Percentiles rank a stretch among this genome's conserved stretches.
phyloP scores from a whole-genome alignment of 2,329 filamentous ascomycete species.

The Beauveria rudraprayagi region DNA sequence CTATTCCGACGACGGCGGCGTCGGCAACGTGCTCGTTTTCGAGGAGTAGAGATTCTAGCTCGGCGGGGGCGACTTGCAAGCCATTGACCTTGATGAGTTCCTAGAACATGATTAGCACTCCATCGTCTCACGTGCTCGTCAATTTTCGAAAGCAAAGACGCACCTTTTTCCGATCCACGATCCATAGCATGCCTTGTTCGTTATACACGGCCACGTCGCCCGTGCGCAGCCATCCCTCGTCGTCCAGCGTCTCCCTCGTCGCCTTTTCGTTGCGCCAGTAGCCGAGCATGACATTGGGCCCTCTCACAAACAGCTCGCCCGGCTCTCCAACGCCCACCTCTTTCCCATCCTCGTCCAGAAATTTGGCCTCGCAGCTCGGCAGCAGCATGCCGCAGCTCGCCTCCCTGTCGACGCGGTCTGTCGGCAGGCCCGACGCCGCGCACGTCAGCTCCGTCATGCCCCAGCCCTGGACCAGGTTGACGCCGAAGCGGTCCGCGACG shows the following conservation, averaged over 20 bases:
- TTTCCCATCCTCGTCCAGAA: conserved; percentile 44
- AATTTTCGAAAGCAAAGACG: not conserved
- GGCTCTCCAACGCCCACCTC: conserved; percentile 39
- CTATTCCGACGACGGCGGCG: conserved; percentile 46
- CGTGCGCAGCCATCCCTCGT: conserved; percentile 50
- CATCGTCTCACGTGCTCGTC: not conserved
- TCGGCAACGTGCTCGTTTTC: conserved; percentile 45
- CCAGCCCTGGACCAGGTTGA: conserved; percentile 44
- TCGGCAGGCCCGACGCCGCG: conserved; percentile 34
- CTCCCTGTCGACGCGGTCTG: conserved; percentile 24
- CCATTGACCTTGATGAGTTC: conserved; percentile 54
- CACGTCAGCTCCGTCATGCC: conserved; percentile 52
- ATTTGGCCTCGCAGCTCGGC: conserved; percentile 45
- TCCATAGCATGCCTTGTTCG: conserved; percentile 37
- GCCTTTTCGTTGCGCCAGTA: conserved; percentile 51
- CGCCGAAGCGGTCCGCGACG: conserved; percentile 33
- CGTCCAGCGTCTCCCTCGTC: conserved; percentile 40
- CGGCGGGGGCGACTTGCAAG: conserved; percentile 52
- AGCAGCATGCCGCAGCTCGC: conserved; percentile 44
- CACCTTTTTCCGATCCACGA: conserved; percentile 41
- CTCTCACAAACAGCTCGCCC: conserved; percentile 46
- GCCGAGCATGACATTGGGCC: conserved; percentile 49
- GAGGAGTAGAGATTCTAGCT: conserved; percentile 44
- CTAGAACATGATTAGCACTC: conserved; percentile 22
- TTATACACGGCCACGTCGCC: conserved; percentile 48